These are phyloP conservation scores for Aspergillus transmontanensis DNA, from an alignment of 2,329 filamentous ascomycete genomes.

Conservation along the genomic window DNA sequence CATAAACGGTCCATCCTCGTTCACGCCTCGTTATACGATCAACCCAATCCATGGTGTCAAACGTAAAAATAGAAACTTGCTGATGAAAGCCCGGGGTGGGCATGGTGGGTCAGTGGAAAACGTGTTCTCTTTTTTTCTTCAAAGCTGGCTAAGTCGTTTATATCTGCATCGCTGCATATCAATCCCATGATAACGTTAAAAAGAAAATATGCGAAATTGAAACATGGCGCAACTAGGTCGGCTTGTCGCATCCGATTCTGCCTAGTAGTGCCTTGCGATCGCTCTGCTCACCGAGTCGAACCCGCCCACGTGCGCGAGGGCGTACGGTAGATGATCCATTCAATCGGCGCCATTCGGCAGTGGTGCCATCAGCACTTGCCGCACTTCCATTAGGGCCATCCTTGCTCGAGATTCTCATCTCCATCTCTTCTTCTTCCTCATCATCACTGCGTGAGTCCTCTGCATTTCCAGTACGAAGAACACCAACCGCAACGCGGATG, in stretches of 20 bases:
- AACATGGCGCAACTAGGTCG: conserved; percentile 28
- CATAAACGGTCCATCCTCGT: conserved; percentile 1
- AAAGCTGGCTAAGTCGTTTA: conserved; percentile 9
- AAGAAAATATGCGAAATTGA: conserved; percentile 12
- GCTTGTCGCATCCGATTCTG: conserved; percentile 82
- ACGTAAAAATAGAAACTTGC: conserved; percentile 15
- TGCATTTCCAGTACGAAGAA: conserved; percentile 72
- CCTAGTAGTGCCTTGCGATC: conserved; percentile 73
- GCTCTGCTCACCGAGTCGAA: conserved; percentile 42
- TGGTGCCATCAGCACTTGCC: conserved; percentile 28
- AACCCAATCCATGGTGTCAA: conserved; percentile 22
- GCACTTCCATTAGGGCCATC: conserved; percentile 26
- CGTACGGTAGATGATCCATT: conserved; percentile 38
- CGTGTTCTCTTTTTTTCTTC: conserved; percentile 1
- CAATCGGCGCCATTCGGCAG: conserved; percentile 37
- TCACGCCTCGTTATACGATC: conserved; percentile 7
- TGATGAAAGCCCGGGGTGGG: conserved; percentile 9
- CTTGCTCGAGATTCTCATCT: conserved; percentile 19
- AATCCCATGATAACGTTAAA: conserved; percentile 17
- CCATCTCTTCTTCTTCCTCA: conserved; percentile 68
- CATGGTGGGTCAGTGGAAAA: conserved; percentile 2
- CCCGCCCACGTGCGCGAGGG: conserved; percentile 40
- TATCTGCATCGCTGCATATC: conserved; percentile 15
- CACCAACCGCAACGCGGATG: conserved; percentile 75
- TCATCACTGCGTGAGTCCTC: conserved; percentile 89